phyloP scores from a whole-genome alignment of 768 basidiomycete species.

The Psilocybe sp. region DNA sequence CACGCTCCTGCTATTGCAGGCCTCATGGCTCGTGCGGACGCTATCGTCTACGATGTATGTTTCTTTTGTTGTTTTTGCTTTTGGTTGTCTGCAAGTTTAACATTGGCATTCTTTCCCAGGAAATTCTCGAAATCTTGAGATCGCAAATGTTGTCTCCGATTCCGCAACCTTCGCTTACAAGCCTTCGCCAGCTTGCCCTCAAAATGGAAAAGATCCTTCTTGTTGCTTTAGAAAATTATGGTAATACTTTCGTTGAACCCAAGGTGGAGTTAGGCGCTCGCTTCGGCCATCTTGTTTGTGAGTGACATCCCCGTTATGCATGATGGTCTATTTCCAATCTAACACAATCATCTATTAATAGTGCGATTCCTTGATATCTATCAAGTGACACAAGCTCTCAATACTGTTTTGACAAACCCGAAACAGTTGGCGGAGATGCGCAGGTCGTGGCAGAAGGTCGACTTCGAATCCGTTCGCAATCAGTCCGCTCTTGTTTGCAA shows the following conservation, averaged over 20 bases:
- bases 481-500: conserved; percentile 93
- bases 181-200: conserved; percentile 76
- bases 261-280: conserved; percentile 90
- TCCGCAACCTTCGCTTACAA: conserved; percentile 60
- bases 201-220: conserved; percentile 92
- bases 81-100: conserved; percentile 13
- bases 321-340: conserved; percentile 6
- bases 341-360: conserved; percentile 25
- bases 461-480: conserved; percentile 89
- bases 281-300: conserved; percentile 86
- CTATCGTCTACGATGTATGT: conserved; percentile 87
- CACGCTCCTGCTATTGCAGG: conserved; percentile 88
- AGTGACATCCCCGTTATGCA: conserved; percentile 30
- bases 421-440: conserved; percentile 86
- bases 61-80: conserved; percentile 1
- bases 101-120: conserved; percentile 37
- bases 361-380: conserved; percentile 92
- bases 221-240: conserved; percentile 77
- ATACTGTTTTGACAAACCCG: conserved; percentile 84
- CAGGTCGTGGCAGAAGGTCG: conserved; percentile 82
- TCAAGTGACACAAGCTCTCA: conserved; percentile 86
- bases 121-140: conserved; percentile 83
- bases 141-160: conserved; percentile 83
- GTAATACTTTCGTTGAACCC: conserved; percentile 87
- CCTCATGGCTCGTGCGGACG: conserved; percentile 87